Conservation (phyloP, 495 filamentous ascomycete species). For the Durotheca rogersii region DNA sequence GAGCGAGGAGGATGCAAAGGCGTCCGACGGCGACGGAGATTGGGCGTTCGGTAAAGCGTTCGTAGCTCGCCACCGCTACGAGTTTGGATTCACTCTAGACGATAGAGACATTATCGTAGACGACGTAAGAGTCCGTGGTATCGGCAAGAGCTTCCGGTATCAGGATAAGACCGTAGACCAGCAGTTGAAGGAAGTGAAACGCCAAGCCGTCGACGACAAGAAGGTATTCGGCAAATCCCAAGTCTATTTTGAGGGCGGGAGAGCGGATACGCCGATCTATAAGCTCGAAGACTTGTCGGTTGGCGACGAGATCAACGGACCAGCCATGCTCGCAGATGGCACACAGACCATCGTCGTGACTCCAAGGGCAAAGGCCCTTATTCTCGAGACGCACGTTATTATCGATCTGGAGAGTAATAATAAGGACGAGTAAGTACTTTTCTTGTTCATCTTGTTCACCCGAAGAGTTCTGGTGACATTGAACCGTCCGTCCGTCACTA, state of each 20-base stretch:
- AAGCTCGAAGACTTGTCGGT: constrained; percentile 74
- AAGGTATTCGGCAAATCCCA: constrained; percentile 57
- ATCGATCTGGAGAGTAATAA: constrained; percentile 64
- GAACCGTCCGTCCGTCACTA: constrained; percentile 13
- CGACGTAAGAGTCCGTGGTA: constrained; percentile 85
- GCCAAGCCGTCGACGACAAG: constrained; percentile 45
- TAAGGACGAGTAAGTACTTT: constrained; percentile 50
- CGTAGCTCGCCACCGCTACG: constrained; percentile 81
- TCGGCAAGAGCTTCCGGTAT: constrained; percentile 79
- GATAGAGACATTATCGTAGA: constrained; percentile 90
- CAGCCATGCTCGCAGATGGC: constrained; percentile 88
- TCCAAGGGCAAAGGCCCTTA: constrained; percentile 70
- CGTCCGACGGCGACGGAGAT: constrained; percentile 61
- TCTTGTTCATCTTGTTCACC: too few relatives aligned
- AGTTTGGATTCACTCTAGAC: constrained; percentile 91
- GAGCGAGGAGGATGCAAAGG: constrained; percentile 56
- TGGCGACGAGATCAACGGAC: constrained; percentile 77
- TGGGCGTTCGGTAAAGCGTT: constrained; percentile 85
- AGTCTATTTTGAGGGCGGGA: constrained; percentile 73
- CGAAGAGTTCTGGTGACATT: too few relatives aligned
- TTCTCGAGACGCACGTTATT: constrained; percentile 72
- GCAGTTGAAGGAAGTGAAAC: constrained; percentile 67
- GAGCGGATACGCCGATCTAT: constrained; percentile 81
- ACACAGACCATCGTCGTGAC: constrained; percentile 96
- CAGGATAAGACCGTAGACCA: constrained; percentile 77